phyloP scores from a whole-genome alignment of 257 asterid genomes.

The Scutellaria minor region DNA sequence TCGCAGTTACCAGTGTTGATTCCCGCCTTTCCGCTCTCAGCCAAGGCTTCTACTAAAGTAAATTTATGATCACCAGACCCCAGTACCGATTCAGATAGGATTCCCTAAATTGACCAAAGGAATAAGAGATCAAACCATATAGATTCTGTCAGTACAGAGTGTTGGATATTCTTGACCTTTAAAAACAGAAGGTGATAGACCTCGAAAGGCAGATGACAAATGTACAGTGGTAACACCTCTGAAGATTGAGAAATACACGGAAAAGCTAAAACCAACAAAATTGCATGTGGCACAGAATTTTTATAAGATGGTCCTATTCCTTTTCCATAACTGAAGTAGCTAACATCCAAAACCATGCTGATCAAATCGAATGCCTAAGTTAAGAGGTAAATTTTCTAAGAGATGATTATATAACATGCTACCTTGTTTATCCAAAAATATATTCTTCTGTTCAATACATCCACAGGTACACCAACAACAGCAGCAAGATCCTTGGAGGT shows the following conservation, averaged over 20 bases:
- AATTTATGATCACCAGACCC: conserved; percentile 62
- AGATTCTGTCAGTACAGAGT: neutral
- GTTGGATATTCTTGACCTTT: conserved; percentile 14
- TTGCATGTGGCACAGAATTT: neutral
- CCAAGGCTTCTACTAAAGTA: conserved; percentile 71
- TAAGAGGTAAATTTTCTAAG: neutral
- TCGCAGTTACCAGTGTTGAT: conserved; percentile 60
- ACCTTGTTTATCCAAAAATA: conserved; percentile 96
- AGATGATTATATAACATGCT: conserved; percentile 24
- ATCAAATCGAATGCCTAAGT: conserved; percentile 8
- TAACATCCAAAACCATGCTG: conserved; percentile 20
- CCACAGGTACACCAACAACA: conserved; percentile 81
- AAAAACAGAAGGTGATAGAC: neutral
- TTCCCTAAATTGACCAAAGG: conserved; percentile 63
- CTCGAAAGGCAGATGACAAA: conserved; percentile 4
- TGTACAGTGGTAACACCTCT: neutral
- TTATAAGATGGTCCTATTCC: conserved; percentile 5
- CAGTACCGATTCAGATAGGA: conserved; percentile 67
- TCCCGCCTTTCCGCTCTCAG: conserved; percentile 68
- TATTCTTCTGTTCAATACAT: conserved; percentile 77
- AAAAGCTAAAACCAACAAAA: conserved; percentile 15
- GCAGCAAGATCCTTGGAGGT: conserved; percentile 79
- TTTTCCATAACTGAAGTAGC: conserved; percentile 10
- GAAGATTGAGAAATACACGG: neutral
- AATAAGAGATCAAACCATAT: conserved; percentile 26